Conservation (phyloP, 2,329 filamentous ascomycete genomes). For the Calonectria montana region DNA sequence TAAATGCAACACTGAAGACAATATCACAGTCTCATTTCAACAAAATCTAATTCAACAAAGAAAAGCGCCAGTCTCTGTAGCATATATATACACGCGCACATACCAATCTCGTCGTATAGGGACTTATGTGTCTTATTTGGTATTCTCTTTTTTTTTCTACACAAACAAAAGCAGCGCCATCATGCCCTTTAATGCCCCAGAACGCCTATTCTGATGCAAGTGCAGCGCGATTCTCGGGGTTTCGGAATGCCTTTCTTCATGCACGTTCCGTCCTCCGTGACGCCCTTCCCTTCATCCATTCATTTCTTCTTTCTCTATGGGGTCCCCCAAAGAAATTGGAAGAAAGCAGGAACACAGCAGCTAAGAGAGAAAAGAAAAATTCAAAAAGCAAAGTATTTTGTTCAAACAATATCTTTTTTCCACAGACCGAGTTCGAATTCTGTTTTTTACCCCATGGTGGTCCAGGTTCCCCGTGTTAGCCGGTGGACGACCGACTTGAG, state of each 20-base stretch:
- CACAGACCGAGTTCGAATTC: neutral
- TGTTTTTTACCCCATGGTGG: neutral
- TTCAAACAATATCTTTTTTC: slow-evolving; percentile 1
- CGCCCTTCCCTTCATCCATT: slow-evolving; percentile 10
- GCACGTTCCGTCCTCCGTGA: slow-evolving; percentile 21
- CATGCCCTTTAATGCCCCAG: slow-evolving; percentile 44
- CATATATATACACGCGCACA: neutral
- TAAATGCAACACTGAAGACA: slow-evolving; percentile 1
- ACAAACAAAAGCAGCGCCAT: slow-evolving; percentile 41
- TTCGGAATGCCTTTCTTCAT: neutral
- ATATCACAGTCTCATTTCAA: slow-evolving; percentile 1
- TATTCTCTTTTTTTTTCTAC: slow-evolving; percentile 19
- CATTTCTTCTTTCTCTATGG: slow-evolving; percentile 12
- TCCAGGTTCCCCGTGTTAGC: slow-evolving; percentile 14
- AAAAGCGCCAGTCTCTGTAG: neutral
- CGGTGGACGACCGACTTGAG: slow-evolving; percentile 17
- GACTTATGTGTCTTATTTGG: neutral
- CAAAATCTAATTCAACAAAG: slow-evolving; percentile 2
- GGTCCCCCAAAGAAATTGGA: neutral
- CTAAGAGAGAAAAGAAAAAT: neutral
- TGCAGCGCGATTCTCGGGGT: slow-evolving; percentile 26
- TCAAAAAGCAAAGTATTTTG: neutral
- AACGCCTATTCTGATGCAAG: slow-evolving; percentile 46
- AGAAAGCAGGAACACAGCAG: slow-evolving; percentile 8
- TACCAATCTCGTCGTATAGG: slow-evolving; percentile 15